phyloP scores from a whole-genome alignment of 805 yeast species.

The Saccharomycopsis javanensis region DNA sequence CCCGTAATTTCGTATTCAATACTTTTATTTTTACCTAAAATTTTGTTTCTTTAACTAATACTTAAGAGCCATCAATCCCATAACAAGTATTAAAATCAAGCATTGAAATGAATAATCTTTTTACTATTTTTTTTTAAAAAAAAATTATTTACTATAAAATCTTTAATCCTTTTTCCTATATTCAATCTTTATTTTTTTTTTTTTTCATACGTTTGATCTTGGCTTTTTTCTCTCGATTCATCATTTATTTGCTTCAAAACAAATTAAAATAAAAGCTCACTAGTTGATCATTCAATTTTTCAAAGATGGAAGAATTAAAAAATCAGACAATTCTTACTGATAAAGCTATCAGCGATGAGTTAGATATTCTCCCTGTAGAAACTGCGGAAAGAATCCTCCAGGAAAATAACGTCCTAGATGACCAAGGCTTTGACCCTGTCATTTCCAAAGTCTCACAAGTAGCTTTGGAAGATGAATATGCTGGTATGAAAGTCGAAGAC shows the following conservation, averaged over 20 bases:
- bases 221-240: too few relatives aligned
- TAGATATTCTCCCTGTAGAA: neutral
- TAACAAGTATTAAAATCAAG: too few relatives aligned
- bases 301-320: neutral
- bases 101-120: too few relatives aligned
- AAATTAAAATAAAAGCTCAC: neutral
- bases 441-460: conserved; percentile 5
- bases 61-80: too few relatives aligned
- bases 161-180: too few relatives aligned
- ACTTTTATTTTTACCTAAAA: too few relatives aligned
- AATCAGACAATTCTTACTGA: neutral
- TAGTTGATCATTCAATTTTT: neutral
- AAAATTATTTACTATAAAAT: too few relatives aligned
- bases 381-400: conserved; percentile 2
- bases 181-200: too few relatives aligned
- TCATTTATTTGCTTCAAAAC: neutral
- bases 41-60: too few relatives aligned
- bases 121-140: too few relatives aligned
- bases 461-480: conserved; percentile 28
- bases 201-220: too few relatives aligned
- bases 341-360: neutral
- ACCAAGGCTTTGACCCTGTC: conserved; percentile 10
- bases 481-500: conserved; percentile 25
- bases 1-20: too few relatives aligned
- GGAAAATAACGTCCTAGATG: conserved; percentile 3